Evolutionary conservation across 2,329 filamentous ascomycete species (phyloP).

Genomic region (Teratosphaeria gauchensis): DNA sequence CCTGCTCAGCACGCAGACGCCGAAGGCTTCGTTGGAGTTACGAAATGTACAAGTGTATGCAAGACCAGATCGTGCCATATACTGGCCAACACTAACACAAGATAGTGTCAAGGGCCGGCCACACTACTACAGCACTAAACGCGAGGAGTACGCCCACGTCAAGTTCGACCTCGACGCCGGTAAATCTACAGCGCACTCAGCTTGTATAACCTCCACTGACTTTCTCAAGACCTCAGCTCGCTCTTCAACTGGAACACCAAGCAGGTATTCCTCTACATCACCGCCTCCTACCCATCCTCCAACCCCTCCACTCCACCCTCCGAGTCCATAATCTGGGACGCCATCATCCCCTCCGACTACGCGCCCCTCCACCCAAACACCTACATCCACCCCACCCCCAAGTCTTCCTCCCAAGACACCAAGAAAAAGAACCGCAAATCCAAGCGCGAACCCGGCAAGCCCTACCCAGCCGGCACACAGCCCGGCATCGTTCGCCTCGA

Average conservation of each 20-base stretch:
- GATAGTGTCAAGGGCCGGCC: constrained; percentile 79
- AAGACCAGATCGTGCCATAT: not conserved
- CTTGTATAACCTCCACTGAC: not conserved
- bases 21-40: constrained; percentile 54
- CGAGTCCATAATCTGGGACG: constrained; percentile 88
- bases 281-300: constrained; percentile 56
- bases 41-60: constrained; percentile 78
- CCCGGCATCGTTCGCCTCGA: constrained; percentile 67
- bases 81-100: not conserved
- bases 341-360: constrained; percentile 70
- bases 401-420: constrained; percentile 6
- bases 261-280: constrained; percentile 92
- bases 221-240: constrained; percentile 59
- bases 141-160: constrained; percentile 92
- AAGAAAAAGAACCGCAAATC: constrained; percentile 11
- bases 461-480: constrained; percentile 20
- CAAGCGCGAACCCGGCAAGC: constrained; percentile 11
- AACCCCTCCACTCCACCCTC: constrained; percentile 31
- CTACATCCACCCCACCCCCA: constrained; percentile 41
- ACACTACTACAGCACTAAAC: constrained; percentile 89
- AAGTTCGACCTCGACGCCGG: constrained; percentile 82
- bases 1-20: constrained; percentile 58
- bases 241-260: constrained; percentile 99
- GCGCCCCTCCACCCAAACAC: constrained; percentile 45
- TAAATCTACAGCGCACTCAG: constrained; percentile 21